These are phyloP conservation scores for Trichoderma parareesei DNA, from an alignment of 495 filamentous ascomycete species.

Conservation along the genomic window DNA sequence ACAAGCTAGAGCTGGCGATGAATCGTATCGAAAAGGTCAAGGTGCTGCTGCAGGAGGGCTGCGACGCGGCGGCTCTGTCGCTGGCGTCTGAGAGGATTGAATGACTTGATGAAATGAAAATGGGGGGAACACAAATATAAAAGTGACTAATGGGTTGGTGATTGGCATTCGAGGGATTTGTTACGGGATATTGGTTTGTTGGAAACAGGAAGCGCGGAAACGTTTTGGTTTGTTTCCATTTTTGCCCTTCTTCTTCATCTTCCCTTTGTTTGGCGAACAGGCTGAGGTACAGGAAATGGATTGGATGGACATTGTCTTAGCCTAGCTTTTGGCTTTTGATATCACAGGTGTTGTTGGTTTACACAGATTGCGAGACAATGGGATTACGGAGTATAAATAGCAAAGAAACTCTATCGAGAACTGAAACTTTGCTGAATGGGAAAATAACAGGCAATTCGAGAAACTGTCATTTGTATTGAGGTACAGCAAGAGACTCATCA, in stretches of 20 bases:
- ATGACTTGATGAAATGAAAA: conserved; percentile 4
- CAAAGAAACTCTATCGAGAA: background rate
- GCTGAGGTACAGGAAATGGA: background rate
- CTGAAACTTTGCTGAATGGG: background rate
- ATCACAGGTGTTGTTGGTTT: background rate
- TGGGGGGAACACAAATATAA: background rate
- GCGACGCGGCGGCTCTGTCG: background rate
- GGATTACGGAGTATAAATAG: background rate
- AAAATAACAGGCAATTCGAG: background rate
- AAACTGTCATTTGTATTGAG: background rate
- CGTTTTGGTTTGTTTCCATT: background rate
- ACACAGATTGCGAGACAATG: background rate
- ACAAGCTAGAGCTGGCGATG: conserved; percentile 70
- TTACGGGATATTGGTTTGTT: background rate
- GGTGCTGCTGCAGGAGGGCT: conserved; percentile 38
- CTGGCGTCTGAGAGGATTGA: background rate
- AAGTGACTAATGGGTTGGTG: background rate
- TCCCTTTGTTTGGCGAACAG: background rate
- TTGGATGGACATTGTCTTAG: background rate
- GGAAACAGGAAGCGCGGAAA: background rate
- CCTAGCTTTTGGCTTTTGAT: background rate
- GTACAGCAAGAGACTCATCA: background rate
- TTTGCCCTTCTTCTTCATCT: background rate
- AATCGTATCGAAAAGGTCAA: conserved; percentile 66
- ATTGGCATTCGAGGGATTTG: background rate